Percentiles rank a stretch among this genome's conserved stretches.
These are phyloP conservation scores for Ogataea neopini DNA, from an alignment of 805 yeast species.

Conservation along the genomic window DNA sequence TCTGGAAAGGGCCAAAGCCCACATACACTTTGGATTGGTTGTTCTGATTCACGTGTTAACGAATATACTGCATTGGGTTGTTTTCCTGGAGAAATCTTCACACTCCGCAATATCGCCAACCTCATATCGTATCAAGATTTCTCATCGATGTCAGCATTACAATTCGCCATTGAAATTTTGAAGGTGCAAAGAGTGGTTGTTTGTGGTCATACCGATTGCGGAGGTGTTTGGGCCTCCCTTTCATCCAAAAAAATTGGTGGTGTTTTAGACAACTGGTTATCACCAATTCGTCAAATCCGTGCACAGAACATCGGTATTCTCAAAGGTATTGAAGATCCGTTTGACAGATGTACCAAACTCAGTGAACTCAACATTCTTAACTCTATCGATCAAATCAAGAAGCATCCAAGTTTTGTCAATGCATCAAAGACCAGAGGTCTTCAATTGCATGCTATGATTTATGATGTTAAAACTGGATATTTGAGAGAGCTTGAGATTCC, in stretches of 20 bases:
- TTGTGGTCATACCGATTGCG: conserved; percentile 96
- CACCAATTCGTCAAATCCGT: conserved; percentile 66
- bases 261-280: conserved; percentile 71
- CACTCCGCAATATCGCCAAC: conserved; percentile 87
- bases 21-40: conserved; percentile 91
- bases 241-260: conserved; percentile 65
- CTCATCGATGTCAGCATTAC: conserved; percentile 74
- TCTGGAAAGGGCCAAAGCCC: conserved; percentile 89
- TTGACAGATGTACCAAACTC: conserved; percentile 57
- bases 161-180: conserved; percentile 82
- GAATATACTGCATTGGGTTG: conserved; percentile 72
- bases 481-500: conserved; percentile 40
- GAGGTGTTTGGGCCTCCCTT: conserved; percentile 84
- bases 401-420: conserved; percentile 65
- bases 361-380: conserved; percentile 74
- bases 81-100: conserved; percentile 90
- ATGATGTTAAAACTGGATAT: conserved; percentile 78
- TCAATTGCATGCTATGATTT: conserved; percentile 80
- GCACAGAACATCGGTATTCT: conserved; percentile 57
- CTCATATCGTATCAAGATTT: conserved; percentile 69
- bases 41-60: conserved; percentile 89
- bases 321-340: conserved; percentile 49
- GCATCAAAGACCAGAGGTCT: conserved; percentile 64
- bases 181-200: conserved; percentile 80
- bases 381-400: conserved; percentile 66